Percentiles rank a stretch among this genome's conserved stretches.
Evolutionary conservation across 2,329 filamentous ascomycete genomes (phyloP).

Genomic region (Rutstroemia sp.): DNA sequence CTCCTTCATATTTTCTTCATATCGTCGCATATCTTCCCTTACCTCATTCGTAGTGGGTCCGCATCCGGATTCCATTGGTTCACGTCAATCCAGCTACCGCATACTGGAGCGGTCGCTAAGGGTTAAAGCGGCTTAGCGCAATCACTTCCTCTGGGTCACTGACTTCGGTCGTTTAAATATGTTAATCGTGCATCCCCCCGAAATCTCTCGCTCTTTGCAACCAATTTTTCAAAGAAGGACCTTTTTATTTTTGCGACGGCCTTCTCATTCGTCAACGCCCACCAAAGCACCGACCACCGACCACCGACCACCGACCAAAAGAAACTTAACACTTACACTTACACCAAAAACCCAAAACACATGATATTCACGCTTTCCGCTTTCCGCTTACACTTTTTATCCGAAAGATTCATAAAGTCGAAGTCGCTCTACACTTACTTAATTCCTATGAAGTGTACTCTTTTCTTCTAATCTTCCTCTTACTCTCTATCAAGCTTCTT

Average conservation of each 20-base stretch:
- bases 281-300: not conserved
- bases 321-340: not conserved
- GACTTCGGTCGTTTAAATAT: conserved; percentile 9
- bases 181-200: conserved; percentile 1
- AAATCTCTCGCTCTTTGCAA: conserved; percentile 11
- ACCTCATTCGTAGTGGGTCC: not conserved
- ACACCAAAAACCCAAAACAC: not conserved
- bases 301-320: not conserved
- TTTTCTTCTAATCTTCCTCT: not conserved
- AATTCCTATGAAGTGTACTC: not conserved
- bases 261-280: conserved; percentile 7
- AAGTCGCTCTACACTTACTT: not conserved
- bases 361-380: not conserved
- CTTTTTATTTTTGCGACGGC: conserved; percentile 1
- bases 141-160: not conserved
- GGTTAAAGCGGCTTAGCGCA: not conserved
- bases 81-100: not conserved
- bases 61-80: not conserved
- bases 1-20: no score
- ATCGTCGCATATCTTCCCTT: not conserved
- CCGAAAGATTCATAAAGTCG: not conserved
- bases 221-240: conserved; percentile 2
- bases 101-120: not conserved
- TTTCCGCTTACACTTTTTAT: not conserved
- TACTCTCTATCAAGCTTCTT: no score